Evolutionary conservation across 345 rosid species (phyloP).

Genomic region (Euclidium syriacum): DNA sequence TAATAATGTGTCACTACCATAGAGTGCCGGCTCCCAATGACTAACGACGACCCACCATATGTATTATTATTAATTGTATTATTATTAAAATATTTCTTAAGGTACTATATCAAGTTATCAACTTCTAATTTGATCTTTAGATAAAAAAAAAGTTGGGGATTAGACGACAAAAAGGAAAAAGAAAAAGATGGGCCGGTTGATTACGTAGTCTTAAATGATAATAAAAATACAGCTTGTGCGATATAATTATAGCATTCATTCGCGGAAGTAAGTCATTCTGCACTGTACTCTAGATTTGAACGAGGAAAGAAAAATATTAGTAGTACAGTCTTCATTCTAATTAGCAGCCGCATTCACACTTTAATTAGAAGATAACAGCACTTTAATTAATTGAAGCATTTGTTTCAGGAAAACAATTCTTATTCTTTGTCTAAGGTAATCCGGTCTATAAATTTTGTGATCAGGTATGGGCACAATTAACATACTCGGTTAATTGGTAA

Average conservation of each 20-base stretch:
- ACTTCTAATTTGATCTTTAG: neutral
- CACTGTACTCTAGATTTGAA: neutral
- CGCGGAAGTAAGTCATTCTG: neutral
- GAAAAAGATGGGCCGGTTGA: neutral
- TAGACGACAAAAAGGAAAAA: neutral
- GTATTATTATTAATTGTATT: neutral
- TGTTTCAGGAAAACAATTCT: no score
- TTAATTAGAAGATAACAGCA: no score
- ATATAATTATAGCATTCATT: neutral
- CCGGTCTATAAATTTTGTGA: no score
- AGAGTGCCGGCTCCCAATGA: neutral
- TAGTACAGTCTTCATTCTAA: no score
- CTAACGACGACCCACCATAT: constrained; percentile 7
- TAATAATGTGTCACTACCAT: neutral
- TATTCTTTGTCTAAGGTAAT: no score
- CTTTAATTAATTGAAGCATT: no score
- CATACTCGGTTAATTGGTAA: no score
- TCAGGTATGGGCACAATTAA: no score
- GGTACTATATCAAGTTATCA: neutral
- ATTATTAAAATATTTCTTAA: neutral
- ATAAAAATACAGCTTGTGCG: neutral
- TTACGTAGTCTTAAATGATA: constrained; percentile 1
- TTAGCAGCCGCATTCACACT: no score
- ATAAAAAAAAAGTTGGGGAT: neutral
- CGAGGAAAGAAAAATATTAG: no score